Base-by-base conservation (phyloP, 2,329 filamentous ascomycete genomes). In the Eurotiales sp. region DNA sequence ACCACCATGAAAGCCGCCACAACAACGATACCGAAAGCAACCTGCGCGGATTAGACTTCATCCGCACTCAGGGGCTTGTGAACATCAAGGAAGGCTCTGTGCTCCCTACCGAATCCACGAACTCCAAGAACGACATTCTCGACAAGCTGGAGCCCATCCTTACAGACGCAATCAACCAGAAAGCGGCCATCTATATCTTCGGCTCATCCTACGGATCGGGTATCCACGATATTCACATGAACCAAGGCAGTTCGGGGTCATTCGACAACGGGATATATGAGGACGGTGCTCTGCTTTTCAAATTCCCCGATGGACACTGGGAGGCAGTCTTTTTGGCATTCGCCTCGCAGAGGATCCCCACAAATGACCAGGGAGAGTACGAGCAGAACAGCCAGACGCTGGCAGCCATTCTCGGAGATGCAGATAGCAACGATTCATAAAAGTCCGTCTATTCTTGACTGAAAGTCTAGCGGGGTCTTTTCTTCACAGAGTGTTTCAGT, bases 211-310 rank as follows among this genome's bases (percentile, higher is more conserved):
- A 65, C 52, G 58, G 56, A 15, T 57, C 61, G 15, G 68, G 69
- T 1, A 69, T 71, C 30, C 66, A 72, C 54, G 69, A 72, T 48
- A 60, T 72, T 8, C 71, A 73, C 54, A 71, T 72, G 67, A 72
- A 72, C 44, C 70, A 72, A 55, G 69, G 69, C 36, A 71, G 66
- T 55, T 15, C 50, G 19, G 55, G 58, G 17, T 58, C 58, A 7
- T 68, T 58, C 23, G 62, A 66, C 39, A 72, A 73, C 53, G 67
- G 64, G 17, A 64, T 65, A 3, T 64, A 61, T 23, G 63, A 66
- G 50, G 70, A 73, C 55, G 70, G 70, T 4, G 67, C 59, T 2
- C 55, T 72, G 45, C 43, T 72, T 2, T 59, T 72, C 23, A 56
- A 64, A 36, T 71, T 66, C 39, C 53, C 61, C 14, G 64, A 70